Evolutionary conservation across 208 protist species (phyloP).

Genomic region (Leishmania lainsoni): DNA sequence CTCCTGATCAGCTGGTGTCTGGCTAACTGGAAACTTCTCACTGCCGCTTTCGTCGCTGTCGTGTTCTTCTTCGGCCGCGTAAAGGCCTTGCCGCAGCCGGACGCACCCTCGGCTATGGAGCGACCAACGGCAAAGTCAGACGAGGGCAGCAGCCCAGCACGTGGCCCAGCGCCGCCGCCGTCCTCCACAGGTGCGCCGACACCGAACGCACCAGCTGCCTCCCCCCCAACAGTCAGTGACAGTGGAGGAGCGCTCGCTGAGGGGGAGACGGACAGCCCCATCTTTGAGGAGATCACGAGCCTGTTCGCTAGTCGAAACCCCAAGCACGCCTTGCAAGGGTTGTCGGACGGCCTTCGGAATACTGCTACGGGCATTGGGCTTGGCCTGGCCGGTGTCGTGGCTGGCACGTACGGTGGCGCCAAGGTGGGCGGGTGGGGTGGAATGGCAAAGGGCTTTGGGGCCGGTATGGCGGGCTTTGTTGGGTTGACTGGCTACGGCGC

Average conservation of each 20-base stretch:
- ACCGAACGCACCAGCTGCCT: background rate
- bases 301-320: constrained; percentile 43
- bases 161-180: background rate
- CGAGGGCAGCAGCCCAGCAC: background rate
- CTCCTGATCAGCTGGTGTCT: constrained; percentile 4
- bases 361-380: constrained; percentile 36
- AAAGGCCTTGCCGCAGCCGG: background rate
- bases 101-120: background rate
- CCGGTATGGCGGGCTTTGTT: constrained; percentile 28
- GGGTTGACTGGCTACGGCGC: constrained; percentile 39
- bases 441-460: constrained; percentile 40
- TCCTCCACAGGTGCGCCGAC: background rate
- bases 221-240: background rate
- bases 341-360: constrained; percentile 37
- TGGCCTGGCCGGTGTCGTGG: constrained; percentile 38
- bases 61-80: constrained; percentile 11
- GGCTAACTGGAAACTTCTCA: constrained; percentile 11
- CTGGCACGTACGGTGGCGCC: constrained; percentile 26
- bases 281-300: constrained; percentile 30
- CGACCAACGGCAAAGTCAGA: background rate
- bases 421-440: constrained; percentile 34
- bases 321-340: constrained; percentile 47
- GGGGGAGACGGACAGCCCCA: background rate
- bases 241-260: background rate
- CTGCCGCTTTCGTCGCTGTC: constrained; percentile 1